Evolutionary conservation across 345 rosid species (phyloP).

Genomic region (Hypericum androsaemum): DNA sequence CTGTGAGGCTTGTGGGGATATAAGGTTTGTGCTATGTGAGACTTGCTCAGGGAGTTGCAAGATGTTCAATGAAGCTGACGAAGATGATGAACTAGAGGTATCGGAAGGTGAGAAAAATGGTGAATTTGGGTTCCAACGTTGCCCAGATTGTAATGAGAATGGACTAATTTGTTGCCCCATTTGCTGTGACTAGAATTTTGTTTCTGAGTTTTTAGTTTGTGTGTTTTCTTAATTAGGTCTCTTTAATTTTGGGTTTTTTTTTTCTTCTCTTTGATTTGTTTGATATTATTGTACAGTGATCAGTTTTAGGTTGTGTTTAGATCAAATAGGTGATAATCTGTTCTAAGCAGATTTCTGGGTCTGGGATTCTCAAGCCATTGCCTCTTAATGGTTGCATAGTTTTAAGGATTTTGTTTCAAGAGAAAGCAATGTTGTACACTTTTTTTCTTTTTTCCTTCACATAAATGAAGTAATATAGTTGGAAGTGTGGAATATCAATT

Average conservation of each 20-base stretch:
- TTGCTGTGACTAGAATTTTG: constrained; percentile 35
- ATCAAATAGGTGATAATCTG: constrained; percentile 2
- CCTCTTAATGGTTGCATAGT: too few species aligned
- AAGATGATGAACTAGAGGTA: constrained; percentile 20
- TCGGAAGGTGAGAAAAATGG: constrained; percentile 11
- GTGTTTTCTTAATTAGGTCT: not conserved
- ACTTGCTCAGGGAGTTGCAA: constrained; percentile 92
- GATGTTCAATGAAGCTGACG: constrained; percentile 42
- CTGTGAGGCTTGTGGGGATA: constrained; percentile 84
- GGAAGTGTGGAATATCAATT: too few species aligned
- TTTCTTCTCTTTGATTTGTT: constrained; percentile 10
- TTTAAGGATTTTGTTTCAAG: too few species aligned
- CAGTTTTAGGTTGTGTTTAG: constrained; percentile 4
- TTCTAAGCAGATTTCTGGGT: too few species aligned
- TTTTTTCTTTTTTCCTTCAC: too few species aligned
- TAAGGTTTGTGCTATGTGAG: constrained; percentile 87
- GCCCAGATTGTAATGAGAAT: constrained; percentile 28
- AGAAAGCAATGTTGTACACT: too few species aligned
- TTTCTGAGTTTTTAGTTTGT: not conserved
- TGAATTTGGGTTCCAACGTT: constrained; percentile 42
- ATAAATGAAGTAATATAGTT: too few species aligned
- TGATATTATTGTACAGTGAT: constrained; percentile 28
- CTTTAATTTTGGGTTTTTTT: not conserved
- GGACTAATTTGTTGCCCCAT: constrained; percentile 31
- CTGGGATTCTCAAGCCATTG: too few species aligned